Evolutionary conservation across 805 yeast genomes (phyloP).

Genomic region (Ogataea corticis): DNA sequence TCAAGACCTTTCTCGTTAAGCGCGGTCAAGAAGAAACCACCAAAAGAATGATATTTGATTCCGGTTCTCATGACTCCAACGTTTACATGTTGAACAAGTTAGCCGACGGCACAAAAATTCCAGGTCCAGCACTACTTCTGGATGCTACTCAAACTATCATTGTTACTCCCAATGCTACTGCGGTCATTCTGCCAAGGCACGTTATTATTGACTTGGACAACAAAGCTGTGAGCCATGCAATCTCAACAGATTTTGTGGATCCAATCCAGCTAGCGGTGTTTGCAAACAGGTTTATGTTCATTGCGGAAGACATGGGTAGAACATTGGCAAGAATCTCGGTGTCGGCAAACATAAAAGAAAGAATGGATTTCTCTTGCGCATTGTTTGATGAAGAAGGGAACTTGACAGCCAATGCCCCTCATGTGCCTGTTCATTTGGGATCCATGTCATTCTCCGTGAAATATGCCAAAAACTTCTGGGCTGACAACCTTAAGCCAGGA

Average conservation of each 20-base stretch:
- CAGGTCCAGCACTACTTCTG: conserved; percentile 45
- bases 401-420: conserved; percentile 24
- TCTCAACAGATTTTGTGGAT: conserved; percentile 41
- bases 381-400: conserved; percentile 45
- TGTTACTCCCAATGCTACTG: conserved; percentile 33
- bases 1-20: conserved; percentile 75
- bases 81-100: conserved; percentile 52
- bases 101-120: conserved; percentile 45
- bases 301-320: conserved; percentile 49
- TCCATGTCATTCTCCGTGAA: conserved; percentile 45
- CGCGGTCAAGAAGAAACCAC: conserved; percentile 53
- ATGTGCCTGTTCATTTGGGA: conserved; percentile 48
- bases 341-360: conserved; percentile 47
- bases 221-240: conserved; percentile 35
- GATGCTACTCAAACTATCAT: conserved; percentile 38
- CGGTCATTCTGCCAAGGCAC: conserved; percentile 34
- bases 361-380: conserved; percentile 50
- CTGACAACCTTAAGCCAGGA: conserved; percentile 39
- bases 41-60: conserved; percentile 40
- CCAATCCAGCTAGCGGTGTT: conserved; percentile 46
- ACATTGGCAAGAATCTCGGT: conserved; percentile 45
- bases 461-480: conserved; percentile 40
- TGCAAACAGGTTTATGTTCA: conserved; percentile 49
- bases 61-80: conserved; percentile 25
- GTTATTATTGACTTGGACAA: conserved; percentile 30